Percentiles rank a stretch among this genome's conserved stretches.
phyloP scores from a whole-genome alignment of 2,329 filamentous ascomycete species.

The Aspergillus sp. region DNA sequence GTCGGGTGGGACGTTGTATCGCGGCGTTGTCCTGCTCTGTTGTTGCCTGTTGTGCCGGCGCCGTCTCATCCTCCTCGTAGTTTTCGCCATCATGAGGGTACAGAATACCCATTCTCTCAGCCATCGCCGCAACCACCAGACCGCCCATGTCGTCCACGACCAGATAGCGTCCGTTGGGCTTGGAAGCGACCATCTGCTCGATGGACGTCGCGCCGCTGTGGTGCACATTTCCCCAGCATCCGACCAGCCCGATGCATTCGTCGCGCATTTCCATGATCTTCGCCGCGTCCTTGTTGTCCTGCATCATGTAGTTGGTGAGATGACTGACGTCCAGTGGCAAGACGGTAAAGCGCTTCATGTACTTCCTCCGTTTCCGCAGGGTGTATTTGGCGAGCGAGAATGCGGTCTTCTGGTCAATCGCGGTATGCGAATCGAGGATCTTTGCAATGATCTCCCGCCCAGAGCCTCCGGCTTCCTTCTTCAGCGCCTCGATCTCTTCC shows the following conservation, averaged over 20 bases:
- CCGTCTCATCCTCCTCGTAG: slow-evolving; percentile 1
- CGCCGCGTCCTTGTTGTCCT: slow-evolving; percentile 69
- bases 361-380: slow-evolving; percentile 89
- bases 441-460: slow-evolving; percentile 92
- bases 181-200: slow-evolving; percentile 22
- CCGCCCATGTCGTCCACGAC: slow-evolving; percentile 86
- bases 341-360: slow-evolving; percentile 81
- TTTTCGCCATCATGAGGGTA: slow-evolving; percentile 45
- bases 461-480: slow-evolving; percentile 70
- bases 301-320: slow-evolving; percentile 73
- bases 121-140: slow-evolving; percentile 76
- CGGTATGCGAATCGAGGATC: slow-evolving; percentile 83
- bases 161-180: slow-evolving; percentile 66
- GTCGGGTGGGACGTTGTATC: slow-evolving; percentile 13
- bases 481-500: slow-evolving; percentile 69
- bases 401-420: slow-evolving; percentile 87
- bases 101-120: slow-evolving; percentile 83
- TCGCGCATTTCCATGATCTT: slow-evolving; percentile 85
- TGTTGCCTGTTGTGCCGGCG: slow-evolving; percentile 20
- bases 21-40: slow-evolving; percentile 10
- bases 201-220: slow-evolving; percentile 52
- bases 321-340: slow-evolving; percentile 77
- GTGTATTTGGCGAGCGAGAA: slow-evolving; percentile 97
- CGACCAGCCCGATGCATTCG: slow-evolving; percentile 76
- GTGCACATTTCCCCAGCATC: slow-evolving; percentile 89